Evolutionary conservation across 1,284 basidiomycete genomes (phyloP), one percentile per base, ranked within the genome.

Genomic region (Ganoderma meredithae): DNA sequence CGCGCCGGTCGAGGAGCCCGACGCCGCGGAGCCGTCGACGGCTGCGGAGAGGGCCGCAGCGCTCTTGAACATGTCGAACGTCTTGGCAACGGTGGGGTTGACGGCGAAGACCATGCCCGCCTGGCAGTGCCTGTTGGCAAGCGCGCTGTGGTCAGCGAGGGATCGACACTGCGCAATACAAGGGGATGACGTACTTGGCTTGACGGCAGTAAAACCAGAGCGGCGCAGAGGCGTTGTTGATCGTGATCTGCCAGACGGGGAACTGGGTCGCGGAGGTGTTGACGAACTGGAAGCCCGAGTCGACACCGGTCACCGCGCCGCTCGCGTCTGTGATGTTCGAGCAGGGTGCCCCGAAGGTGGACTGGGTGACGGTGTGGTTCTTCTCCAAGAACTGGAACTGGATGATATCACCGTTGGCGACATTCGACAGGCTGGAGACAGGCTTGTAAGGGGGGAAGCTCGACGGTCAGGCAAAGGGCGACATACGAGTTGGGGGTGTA

Each of bases 361-460:
- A 88, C 77, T 90, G 88, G 15, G 87, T 88, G 69, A 87, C 83
- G 56, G 85, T 85, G 75, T 82, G 81, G 79, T 82, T 82, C 77
- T 80, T 80, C 68, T 80, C 71, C 65, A 75, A 31, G 76, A 86
- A 87, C 72, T 81, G 78, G 81, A 90, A 90, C 39, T 80, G 68
- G 72, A 91, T 76, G 22, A 77, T 83, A 76, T 91, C 89, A 60
- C 88, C 87, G 41, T 78, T 72, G 43, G 75, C 71, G 22, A 86
- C 67, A 25, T 53, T 88, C 47, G 78, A 86, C 69, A 91, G 78
- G 44, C 76, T 79, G 33, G 68, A 40, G 6, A 40, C 39, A 60
- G 22, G 22, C 9, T 8, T 0, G 41, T 52, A 60, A 12, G 39
- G 27, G n/a, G 27, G 61, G 56, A 0, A n/a, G 13, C 60, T 31